Evolutionary conservation across 2,329 filamentous ascomycete species (phyloP).

Genomic region (Zasmidium cellare): DNA sequence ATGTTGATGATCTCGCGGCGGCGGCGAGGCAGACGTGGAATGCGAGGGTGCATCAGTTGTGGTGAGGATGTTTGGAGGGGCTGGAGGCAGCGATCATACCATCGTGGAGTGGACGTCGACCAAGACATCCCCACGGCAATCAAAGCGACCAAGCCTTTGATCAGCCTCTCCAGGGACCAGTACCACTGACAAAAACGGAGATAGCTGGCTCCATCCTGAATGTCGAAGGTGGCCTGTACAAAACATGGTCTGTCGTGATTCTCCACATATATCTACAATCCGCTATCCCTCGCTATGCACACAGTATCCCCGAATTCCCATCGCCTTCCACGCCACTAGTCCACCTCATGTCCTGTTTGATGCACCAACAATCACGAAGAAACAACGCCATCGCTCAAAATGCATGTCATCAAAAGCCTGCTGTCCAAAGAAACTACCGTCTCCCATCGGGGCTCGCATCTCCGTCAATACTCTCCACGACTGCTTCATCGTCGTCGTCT

Average conservation of each 20-base stretch:
- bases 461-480: conserved; percentile 19
- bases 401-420: neutral
- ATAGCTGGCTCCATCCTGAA: too few relatives aligned
- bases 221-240: too few relatives aligned
- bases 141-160: too few relatives aligned
- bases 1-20: conserved; percentile 56
- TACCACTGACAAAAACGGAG: too few relatives aligned
- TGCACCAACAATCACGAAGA: neutral
- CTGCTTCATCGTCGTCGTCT: conserved; percentile 47
- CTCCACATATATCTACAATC: neutral
- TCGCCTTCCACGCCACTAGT: neutral
- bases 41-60: neutral
- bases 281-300: neutral
- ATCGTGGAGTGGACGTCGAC: too few relatives aligned
- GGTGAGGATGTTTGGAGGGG: neutral
- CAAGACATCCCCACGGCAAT: too few relatives aligned
- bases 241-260: too few relatives aligned
- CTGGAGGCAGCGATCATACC: too few relatives aligned
- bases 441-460: neutral
- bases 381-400: neutral
- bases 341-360: neutral
- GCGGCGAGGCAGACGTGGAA: conserved; percentile 51
- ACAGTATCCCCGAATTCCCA: neutral
- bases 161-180: too few relatives aligned
- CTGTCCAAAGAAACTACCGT: neutral